A percentile compares a stretch with the other conserved stretches of the same genome.
phyloP scores from a whole-genome alignment of 2,329 filamentous ascomycete species.

The Alternaria gansuensis region DNA sequence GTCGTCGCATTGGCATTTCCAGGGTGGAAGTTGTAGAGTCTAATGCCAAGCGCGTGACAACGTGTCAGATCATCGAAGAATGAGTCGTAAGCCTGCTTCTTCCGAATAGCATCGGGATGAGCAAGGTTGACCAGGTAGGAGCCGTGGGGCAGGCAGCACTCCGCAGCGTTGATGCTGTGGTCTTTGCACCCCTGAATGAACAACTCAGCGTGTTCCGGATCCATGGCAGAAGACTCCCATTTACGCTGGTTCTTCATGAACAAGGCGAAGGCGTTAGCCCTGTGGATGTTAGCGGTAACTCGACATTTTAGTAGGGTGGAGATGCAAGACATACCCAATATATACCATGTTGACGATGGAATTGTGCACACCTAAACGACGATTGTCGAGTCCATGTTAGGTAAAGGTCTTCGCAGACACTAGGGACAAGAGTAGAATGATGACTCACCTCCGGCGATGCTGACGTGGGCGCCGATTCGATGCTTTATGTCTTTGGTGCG shows the following conservation, averaged over 20 bases:
- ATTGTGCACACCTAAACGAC: conserved; percentile 80
- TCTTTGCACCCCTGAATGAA: conserved; percentile 75
- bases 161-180: conserved; percentile 74
- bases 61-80: conserved; percentile 89
- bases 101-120: conserved; percentile 79
- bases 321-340: conserved; percentile 65
- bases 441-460: conserved; percentile 79
- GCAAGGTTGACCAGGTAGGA: conserved; percentile 97
- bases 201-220: conserved; percentile 69
- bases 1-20: conserved; percentile 76
- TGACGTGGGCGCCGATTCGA: conserved; percentile 92
- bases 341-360: conserved; percentile 78
- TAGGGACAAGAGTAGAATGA: background rate
- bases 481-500: conserved; percentile 78
- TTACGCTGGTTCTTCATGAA: conserved; percentile 97
- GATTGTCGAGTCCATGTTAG: conserved; percentile 31
- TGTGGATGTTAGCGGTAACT: conserved; percentile 42
- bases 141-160: conserved; percentile 88
- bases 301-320: background rate
- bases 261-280: conserved; percentile 90
- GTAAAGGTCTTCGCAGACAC: conserved; percentile 10
- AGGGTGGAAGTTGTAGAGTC: conserved; percentile 97
- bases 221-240: conserved; percentile 84
- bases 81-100: conserved; percentile 81
- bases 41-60: conserved; percentile 86